phyloP scores from a whole-genome alignment of 495 filamentous ascomycete genomes.

The Polyplosphaeria fusca region DNA sequence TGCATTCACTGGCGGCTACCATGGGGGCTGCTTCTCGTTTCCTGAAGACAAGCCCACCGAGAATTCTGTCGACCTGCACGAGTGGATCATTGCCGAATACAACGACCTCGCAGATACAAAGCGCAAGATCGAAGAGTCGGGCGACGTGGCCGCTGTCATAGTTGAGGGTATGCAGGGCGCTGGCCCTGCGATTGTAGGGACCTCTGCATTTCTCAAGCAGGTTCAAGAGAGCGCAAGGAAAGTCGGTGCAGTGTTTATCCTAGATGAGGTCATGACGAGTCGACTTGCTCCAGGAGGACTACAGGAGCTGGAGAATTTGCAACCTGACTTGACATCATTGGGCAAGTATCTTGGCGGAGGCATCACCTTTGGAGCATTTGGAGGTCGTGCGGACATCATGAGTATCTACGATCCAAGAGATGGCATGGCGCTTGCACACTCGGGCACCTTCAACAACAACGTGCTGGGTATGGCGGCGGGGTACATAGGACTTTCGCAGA shows the following conservation, averaged over 20 bases:
- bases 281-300: slow-evolving; percentile 51
- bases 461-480: slow-evolving; percentile 58
- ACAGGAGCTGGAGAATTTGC: slow-evolving; percentile 43
- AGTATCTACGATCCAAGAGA: slow-evolving; percentile 52
- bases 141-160: slow-evolving; percentile 53
- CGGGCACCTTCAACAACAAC: slow-evolving; percentile 70
- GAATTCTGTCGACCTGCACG: slow-evolving; percentile 33
- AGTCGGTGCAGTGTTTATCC: slow-evolving; percentile 52
- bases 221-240: slow-evolving; percentile 40
- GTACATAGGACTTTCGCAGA: slow-evolving; percentile 43
- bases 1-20: slow-evolving; percentile 53
- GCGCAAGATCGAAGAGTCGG: slow-evolving; percentile 25
- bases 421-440: slow-evolving; percentile 42
- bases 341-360: slow-evolving; percentile 66
- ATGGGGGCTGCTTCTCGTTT: slow-evolving; percentile 52
- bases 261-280: slow-evolving; percentile 66
- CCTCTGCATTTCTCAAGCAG: slow-evolving; percentile 46
- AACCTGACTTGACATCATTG: slow-evolving; percentile 58
- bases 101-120: slow-evolving; percentile 46
- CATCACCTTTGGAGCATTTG: slow-evolving; percentile 61
- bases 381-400: slow-evolving; percentile 55
- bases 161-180: slow-evolving; percentile 59
- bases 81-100: slow-evolving; percentile 52
- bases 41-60: slow-evolving; percentile 28
- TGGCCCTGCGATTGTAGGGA: slow-evolving; percentile 51